Evolutionary conservation across 805 yeast species (phyloP), one percentile per base, ranked within the genome.

Genomic region (Sugiyamaella lignohabitans): DNA sequence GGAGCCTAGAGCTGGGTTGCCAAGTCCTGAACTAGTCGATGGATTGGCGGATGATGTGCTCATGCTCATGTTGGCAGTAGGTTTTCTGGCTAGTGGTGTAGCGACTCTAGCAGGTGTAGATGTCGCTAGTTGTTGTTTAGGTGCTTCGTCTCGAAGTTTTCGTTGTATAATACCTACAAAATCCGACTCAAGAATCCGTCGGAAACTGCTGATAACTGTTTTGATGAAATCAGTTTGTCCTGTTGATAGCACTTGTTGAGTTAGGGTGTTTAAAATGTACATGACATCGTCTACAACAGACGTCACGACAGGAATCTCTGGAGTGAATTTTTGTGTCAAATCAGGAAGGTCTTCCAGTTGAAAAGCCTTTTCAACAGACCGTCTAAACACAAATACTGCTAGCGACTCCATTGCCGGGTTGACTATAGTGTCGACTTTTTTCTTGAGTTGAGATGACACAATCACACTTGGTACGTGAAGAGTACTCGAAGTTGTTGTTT

Each of bases 271-370:
- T 39, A 89, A 66, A 5, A 88, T 78, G 55, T 87, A 71, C 22
- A 87, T 75, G 29, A 86, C 68, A 61, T 93, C 98, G 57, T 93
- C 98, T 20, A 89, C 79, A 19, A 87, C 80, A 0, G 97, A 87
- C 0, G 94, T 79, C 3, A 84, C 77, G 11, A 64, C 54, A 2
- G 72, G 91, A 3, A 81, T 70, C 24, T 74, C 80, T 80, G 2
- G 81, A 78, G 29, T 69, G 59, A 3, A 61, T 38, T 3, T 48
- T 35, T 34, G 62, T 49, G 11, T 49, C 46, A 74, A 56, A 38
- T 78, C 78, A 0, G 95, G 95, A 17, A 85, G 54, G 54, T 83
- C 88, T 61, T 93, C 98, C 29, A 87, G 71, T 42, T 79, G 73
- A 40, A 85, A 76, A 1, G 96, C 86, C 59, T 83, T 87, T 58